Evolutionary conservation across 192 early-diverging fungal species (phyloP), one percentile per base, ranked within the genome.

Genomic region (Nowakowskiella sp.): DNA sequence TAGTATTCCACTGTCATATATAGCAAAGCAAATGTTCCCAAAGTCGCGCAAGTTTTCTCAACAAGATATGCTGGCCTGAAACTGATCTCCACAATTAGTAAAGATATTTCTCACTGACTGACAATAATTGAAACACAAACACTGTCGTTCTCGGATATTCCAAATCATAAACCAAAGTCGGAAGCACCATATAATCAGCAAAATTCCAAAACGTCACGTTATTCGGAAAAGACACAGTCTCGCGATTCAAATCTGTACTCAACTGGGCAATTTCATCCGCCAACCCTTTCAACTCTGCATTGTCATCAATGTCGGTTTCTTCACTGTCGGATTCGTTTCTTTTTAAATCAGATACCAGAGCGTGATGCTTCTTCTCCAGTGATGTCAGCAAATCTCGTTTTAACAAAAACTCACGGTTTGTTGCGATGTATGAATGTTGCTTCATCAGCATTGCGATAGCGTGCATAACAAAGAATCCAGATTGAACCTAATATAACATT

Each of bases 401-500:
- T 31, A 54, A 58, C 28, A 54, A 31, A 6, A 90, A 64, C 6
- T 86, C 82, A 23, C 81, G 81, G 64, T 91, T 94, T 50, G 80
- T 81, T 32, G 81, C 71, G 23, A 85, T 79, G 57, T 97, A 97
- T n/a, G 92, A 93, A 62, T 92, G 89, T 59, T 90, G 79, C 60
- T 97, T 97, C 91, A 97, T 91, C 64, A 94, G 75, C 83, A 92
- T 94, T 10, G 88, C 81, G 33, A 90, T 87, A 1, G 84, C 76
- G 62, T 97, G 94, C 27, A 94, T 68, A 0, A 79, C 75, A 64
- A 94, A 89, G 36, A 85, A 90, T 42, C 88, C 86, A 4, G 82
- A 80, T 66, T 97, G 91, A 6, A 85, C 80, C 89, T 88, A 90
- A 19, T 77, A 78, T 84, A 85, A 90, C 24, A 7, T 21, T n/a